A percentile compares a stretch with the other conserved stretches of the same genome.
These are phyloP conservation scores for Talaromyces marneffei DNA, from an alignment of 2,329 filamentous ascomycete species.

Conservation along the genomic window DNA sequence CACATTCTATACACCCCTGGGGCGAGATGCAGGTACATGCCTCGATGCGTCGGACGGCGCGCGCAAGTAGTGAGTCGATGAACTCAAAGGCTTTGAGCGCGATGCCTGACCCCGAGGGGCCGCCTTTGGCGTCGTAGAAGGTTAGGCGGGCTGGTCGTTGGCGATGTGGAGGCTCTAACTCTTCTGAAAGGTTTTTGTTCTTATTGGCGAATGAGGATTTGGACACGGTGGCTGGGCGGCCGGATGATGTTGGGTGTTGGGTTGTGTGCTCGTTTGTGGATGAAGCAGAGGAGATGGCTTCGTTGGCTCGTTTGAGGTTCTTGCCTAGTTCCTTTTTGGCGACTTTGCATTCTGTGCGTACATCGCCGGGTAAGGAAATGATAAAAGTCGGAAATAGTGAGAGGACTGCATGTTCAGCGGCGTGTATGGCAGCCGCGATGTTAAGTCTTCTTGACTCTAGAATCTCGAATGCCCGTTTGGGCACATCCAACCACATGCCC, in stretches of 20 bases:
- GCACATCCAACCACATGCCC: constrained; percentile 94
- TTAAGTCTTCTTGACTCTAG: constrained; percentile 67
- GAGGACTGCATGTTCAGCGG: constrained; percentile 86
- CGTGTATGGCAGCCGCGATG: constrained; percentile 84
- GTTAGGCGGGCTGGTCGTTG: constrained; percentile 84
- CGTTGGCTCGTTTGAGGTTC: constrained; percentile 30
- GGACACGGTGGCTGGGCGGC: not conserved
- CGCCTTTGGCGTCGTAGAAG: constrained; percentile 93
- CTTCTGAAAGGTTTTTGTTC: not conserved
- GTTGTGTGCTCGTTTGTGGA: not conserved
- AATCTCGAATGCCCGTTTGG: constrained; percentile 70
- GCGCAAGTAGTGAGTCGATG: constrained; percentile 67
- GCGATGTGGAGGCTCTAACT: constrained; percentile 40
- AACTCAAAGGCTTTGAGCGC: constrained; percentile 93
- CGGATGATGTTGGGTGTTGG: constrained; percentile 1
- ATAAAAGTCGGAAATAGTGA: constrained; percentile 86
- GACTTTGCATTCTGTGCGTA: constrained; percentile 90
- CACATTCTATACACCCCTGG: constrained; percentile 83
- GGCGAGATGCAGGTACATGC: constrained; percentile 61
- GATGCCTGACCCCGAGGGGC: constrained; percentile 74
- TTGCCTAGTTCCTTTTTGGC: constrained; percentile 80
- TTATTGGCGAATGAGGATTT: constrained; percentile 3
- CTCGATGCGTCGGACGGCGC: constrained; percentile 71
- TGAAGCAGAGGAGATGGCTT: constrained; percentile 14
- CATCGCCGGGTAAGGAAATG: constrained; percentile 81